Percentiles rank a stretch among this genome's conserved stretches.
These are phyloP conservation scores for Blastobotrys buckinghamii DNA, from an alignment of 1,139 yeast species.

Conservation along the genomic window DNA sequence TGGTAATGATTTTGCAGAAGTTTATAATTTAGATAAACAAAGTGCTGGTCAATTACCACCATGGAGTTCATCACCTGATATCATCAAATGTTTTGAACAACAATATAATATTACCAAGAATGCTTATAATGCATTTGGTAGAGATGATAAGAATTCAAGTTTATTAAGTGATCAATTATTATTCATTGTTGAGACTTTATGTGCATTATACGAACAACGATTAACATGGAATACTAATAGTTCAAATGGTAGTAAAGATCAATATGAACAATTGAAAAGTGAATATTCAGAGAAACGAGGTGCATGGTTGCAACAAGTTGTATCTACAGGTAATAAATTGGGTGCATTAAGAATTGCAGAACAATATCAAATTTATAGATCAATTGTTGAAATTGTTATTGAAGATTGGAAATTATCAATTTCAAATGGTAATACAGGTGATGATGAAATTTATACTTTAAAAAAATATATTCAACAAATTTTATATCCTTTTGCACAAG, in stretches of 20 bases:
- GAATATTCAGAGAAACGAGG: slow-evolving; percentile 30
- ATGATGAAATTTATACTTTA: slow-evolving; percentile 33
- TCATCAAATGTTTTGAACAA: slow-evolving; percentile 24
- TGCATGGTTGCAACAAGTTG: slow-evolving; percentile 52
- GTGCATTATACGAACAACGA: slow-evolving; percentile 28
- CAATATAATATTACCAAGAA: slow-evolving; percentile 21
- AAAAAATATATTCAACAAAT: slow-evolving; percentile 52
- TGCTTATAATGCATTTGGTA: slow-evolving; percentile 16
- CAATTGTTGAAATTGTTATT: slow-evolving; percentile 60
- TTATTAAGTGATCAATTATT: slow-evolving; percentile 24
- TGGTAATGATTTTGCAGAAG: slow-evolving; percentile 18
- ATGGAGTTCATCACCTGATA: slow-evolving; percentile 31
- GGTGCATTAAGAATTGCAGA: slow-evolving; percentile 66
- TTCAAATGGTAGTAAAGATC: slow-evolving; percentile 11
- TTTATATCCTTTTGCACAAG: slow-evolving; percentile 64
- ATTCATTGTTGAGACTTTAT: slow-evolving; percentile 28
- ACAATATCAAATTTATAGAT: slow-evolving; percentile 55
- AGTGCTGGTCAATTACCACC: slow-evolving; percentile 22
- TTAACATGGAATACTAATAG: slow-evolving; percentile 22
- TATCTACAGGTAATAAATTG: slow-evolving; percentile 41
- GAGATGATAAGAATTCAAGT: slow-evolving; percentile 13
- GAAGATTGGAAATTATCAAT: slow-evolving; percentile 40
- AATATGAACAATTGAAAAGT: slow-evolving; percentile 19
- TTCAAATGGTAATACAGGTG: slow-evolving; percentile 29
- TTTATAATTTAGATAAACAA: slow-evolving; percentile 20